These are phyloP conservation scores for Acrocalymma vagum DNA, from an alignment of 2,329 filamentous ascomycete genomes.

Conservation along the genomic window DNA sequence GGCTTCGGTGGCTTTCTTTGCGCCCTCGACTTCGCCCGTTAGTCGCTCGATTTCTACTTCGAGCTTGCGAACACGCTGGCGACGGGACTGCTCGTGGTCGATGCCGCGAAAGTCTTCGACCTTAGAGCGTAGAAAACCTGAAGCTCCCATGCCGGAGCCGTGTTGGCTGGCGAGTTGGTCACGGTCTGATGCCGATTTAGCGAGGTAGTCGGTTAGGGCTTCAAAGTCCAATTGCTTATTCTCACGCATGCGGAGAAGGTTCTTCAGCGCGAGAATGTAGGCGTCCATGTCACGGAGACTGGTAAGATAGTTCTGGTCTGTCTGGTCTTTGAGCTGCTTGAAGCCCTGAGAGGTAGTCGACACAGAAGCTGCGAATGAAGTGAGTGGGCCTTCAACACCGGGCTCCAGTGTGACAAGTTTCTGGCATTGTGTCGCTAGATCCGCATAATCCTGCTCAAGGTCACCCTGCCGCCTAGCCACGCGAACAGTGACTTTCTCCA, in stretches of 20 bases:
- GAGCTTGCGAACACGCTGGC: slow-evolving; percentile 86
- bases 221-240: slow-evolving; percentile 99
- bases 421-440: slow-evolving; percentile 93
- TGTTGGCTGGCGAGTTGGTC: slow-evolving; percentile 78
- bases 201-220: slow-evolving; percentile 92
- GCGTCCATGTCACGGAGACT: slow-evolving; percentile 94
- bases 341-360: slow-evolving; percentile 84
- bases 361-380: slow-evolving; percentile 85
- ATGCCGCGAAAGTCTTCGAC: slow-evolving; percentile 97
- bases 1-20: slow-evolving; percentile 85
- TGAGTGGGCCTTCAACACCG: slow-evolving; percentile 81
- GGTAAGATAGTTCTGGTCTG: slow-evolving; percentile 94
- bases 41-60: slow-evolving; percentile 93
- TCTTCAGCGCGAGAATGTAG: slow-evolving; percentile 87
- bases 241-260: slow-evolving; percentile 89
- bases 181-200: slow-evolving; percentile 86
- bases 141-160: slow-evolving; percentile 72
- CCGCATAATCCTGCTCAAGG: slow-evolving; percentile 85
- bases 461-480: slow-evolving; percentile 89
- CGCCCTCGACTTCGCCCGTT: slow-evolving; percentile 83
- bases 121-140: slow-evolving; percentile 90
- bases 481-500: slow-evolving; percentile 94
- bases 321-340: slow-evolving; percentile 84
- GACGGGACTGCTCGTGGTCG: slow-evolving; percentile 90
- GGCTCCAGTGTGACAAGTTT: slow-evolving; percentile 90